Conservation (phyloP, 2,329 filamentous ascomycete species). For the Microsporum canis region DNA sequence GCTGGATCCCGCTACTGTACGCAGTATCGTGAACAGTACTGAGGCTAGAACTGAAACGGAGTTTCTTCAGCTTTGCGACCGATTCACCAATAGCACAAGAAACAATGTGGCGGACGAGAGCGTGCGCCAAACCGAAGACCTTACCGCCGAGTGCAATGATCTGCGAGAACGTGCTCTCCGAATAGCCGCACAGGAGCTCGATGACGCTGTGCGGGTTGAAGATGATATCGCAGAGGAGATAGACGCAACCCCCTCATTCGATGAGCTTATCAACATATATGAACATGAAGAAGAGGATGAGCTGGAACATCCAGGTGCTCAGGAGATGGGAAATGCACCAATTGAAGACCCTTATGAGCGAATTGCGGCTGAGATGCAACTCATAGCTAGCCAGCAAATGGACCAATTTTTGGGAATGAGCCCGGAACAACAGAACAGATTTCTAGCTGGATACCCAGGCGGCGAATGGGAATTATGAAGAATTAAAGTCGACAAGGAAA, state of each 20-base stretch:
- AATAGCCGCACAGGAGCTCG: too few species aligned
- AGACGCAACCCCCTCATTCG: not conserved
- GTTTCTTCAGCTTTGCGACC: not conserved
- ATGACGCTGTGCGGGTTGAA: not conserved
- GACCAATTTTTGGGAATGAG: not conserved
- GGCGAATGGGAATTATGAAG: not conserved
- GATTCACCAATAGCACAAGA: not conserved
- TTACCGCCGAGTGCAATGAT: not conserved
- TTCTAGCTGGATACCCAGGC: not conserved
- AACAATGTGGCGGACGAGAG: not conserved
- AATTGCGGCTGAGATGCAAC: not conserved
- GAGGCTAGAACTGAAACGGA: not conserved
- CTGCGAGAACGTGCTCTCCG: not conserved
- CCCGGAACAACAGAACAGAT: not conserved
- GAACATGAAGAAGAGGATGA: not conserved
- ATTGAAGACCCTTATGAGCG: conserved; percentile 41
- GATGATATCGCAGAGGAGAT: not conserved
- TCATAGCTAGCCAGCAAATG: not conserved
- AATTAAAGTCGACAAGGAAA: not conserved
- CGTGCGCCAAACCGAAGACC: not conserved
- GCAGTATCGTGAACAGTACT: not conserved
- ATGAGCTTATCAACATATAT: not conserved
- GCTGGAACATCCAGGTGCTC: conserved; percentile 16
- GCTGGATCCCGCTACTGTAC: not conserved
- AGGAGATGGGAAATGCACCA: conserved; percentile 35